Base-by-base conservation (phyloP, 129 eudicot species). In the Centrapalus pauciflorus region DNA sequence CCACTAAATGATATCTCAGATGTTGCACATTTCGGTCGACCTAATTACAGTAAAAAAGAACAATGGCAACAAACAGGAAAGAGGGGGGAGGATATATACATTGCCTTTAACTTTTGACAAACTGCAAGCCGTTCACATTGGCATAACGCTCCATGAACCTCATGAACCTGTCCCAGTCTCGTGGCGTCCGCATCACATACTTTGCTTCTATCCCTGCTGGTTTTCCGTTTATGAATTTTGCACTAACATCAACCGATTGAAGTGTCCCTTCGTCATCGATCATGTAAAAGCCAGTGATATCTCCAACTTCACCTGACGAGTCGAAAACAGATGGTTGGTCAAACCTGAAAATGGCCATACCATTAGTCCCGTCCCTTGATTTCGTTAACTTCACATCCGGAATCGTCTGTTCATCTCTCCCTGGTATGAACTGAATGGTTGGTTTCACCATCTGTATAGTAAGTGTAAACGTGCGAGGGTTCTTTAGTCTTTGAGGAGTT, bases 151-250 rank as follows among this genome's bases (percentile, higher is more conserved):
- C 99, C 99, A 94, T 94, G 71, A 94, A 94, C 67, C 99, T 83
- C 99, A 94, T 94, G 84, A 94, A 94, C 79, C 99, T 40, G 82
- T 89, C 96, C 99, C 99, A 94, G 20, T 94, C 99, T 69, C 81
- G 64, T 21, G 99, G 93, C 9, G 90, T 84, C 25, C 97, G 82
- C 97, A 94, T 94, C 29, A 89, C 71, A 40, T 89, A 89, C 75
- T 89, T 94, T 7, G 99, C 99, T 67, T 94, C 99, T 19, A 94
- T 81, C 17, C 88, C 93, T 14, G 95, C 93, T 26, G 99, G 99
- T 77, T 77, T 86, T 28, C 99, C 99, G 43, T 94, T 89, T 11
- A 89, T 77, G 41, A 89, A 94, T 55, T 70, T 84, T 3, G 99
- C 97, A 52, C 77, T 94, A 0, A 94, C 97, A 81, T 82, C 95